A percentile compares a stretch with the other conserved stretches of the same genome.
Evolutionary conservation across 345 rosid species (phyloP).

Genomic region (Citrus maxima): DNA sequence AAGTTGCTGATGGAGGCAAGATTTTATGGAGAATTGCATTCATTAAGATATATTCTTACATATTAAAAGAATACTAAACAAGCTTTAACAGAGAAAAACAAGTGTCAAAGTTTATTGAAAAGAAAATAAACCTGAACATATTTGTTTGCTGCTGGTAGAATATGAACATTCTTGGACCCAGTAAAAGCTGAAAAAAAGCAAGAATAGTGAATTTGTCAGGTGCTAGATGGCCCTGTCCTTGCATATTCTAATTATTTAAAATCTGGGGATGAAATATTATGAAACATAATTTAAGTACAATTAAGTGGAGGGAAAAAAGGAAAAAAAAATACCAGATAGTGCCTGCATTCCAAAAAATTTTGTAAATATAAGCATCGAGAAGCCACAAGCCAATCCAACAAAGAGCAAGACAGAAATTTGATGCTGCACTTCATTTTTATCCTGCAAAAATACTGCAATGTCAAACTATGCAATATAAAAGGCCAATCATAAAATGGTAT

Average conservation of each 20-base stretch:
- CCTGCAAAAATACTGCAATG: slow-evolving; percentile 45
- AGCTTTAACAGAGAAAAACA: not conserved
- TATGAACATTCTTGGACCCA: slow-evolving; percentile 61
- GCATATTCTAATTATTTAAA: not conserved
- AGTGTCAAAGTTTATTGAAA: not conserved
- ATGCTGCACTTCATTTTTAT: slow-evolving; percentile 76
- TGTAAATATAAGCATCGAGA: slow-evolving; percentile 65
- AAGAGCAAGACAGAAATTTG: slow-evolving; percentile 85
- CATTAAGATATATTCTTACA: not conserved
- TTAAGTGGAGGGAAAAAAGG: not conserved
- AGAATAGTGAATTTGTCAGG: not conserved
- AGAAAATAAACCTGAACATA: slow-evolving; percentile 71
- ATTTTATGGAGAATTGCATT: not conserved
- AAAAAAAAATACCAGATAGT: slow-evolving; percentile 54
- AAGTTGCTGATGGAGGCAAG: not conserved
- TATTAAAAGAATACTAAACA: not conserved
- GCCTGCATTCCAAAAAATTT: slow-evolving; percentile 69
- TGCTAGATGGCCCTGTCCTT: not conserved
- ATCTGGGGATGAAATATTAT: not conserved
- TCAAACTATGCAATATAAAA: slow-evolving; percentile 12
- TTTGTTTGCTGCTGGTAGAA: slow-evolving; percentile 79
- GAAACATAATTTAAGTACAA: not conserved
- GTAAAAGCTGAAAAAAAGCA: slow-evolving; percentile 59
- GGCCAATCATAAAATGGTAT: not conserved
- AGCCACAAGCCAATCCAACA: slow-evolving; percentile 68